Conservation (phyloP, 2,329 filamentous ascomycete genomes). For the Monosporascus sp. region DNA sequence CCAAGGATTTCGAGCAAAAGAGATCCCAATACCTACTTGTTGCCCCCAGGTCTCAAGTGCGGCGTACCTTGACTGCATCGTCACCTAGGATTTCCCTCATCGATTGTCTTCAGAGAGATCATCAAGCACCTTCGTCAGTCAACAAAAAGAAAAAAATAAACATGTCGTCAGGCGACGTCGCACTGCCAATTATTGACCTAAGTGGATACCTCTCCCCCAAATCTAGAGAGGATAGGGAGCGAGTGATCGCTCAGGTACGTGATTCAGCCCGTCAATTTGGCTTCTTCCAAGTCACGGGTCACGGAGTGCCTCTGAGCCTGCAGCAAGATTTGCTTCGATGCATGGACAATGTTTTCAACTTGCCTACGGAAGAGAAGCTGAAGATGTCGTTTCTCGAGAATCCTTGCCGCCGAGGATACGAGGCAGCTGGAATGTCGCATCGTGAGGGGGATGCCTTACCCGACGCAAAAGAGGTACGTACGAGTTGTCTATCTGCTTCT, state of each 20-base stretch:
- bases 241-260: slow-evolving; percentile 11
- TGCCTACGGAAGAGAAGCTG: slow-evolving; percentile 14
- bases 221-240: slow-evolving; percentile 5
- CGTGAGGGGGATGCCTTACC: slow-evolving; percentile 16
- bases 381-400: slow-evolving; percentile 17
- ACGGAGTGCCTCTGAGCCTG: slow-evolving; percentile 12
- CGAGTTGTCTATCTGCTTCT: too few relatives aligned
- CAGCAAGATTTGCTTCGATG: slow-evolving; percentile 6
- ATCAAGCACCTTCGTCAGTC: too few relatives aligned
- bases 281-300: slow-evolving; percentile 18
- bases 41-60: too few relatives aligned
- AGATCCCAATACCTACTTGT: too few relatives aligned
- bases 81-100: too few relatives aligned
- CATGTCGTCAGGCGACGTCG: too few relatives aligned
- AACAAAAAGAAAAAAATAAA: too few relatives aligned
- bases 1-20: too few relatives aligned
- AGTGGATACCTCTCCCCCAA: slow-evolving; percentile 10
- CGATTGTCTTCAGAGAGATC: too few relatives aligned
- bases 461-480: slow-evolving; percentile 23
- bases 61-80: too few relatives aligned
- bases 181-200: slow-evolving; percentile 25
- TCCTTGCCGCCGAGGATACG: slow-evolving; percentile 20
- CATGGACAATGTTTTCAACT: slow-evolving; percentile 8
- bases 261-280: slow-evolving; percentile 9
- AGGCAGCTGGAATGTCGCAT: slow-evolving; percentile 11